Percentiles rank a stretch among this genome's conserved stretches.
phyloP scores from a whole-genome alignment of 2,329 filamentous ascomycete species.

The Diaporthe capsici region DNA sequence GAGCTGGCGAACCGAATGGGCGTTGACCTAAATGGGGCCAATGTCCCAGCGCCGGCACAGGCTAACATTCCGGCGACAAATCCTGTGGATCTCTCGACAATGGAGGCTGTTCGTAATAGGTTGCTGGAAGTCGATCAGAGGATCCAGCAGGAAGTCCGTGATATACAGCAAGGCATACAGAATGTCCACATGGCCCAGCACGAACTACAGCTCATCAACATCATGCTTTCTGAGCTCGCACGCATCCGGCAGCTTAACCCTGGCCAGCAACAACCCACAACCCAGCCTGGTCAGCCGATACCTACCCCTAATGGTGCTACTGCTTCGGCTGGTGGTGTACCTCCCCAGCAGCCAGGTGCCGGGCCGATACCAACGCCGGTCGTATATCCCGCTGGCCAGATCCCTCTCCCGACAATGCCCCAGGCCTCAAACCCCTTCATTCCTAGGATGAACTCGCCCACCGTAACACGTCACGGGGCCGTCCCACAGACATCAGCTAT shows the following conservation, averaged over 20 bases:
- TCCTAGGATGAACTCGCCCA: conserved; percentile 56
- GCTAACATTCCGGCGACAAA: conserved; percentile 40
- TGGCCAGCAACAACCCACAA: conserved; percentile 43
- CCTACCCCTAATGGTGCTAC: conserved; percentile 34
- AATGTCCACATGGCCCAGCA: conserved; percentile 74
- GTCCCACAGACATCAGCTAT: conserved; percentile 64
- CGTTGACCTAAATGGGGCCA: conserved; percentile 53
- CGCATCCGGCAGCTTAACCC: conserved; percentile 71
- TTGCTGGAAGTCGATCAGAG: conserved; percentile 77
- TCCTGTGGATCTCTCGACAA: conserved; percentile 41
- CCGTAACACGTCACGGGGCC: conserved; percentile 64
- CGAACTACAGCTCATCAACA: conserved; percentile 77
- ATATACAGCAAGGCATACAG: conserved; percentile 75
- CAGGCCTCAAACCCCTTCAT: conserved; percentile 43
- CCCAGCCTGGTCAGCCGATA: conserved; percentile 19
- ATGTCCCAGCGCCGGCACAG: conserved; percentile 41
- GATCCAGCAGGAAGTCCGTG: conserved; percentile 75
- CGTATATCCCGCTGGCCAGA: conserved; percentile 44
- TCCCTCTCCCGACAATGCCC: conserved; percentile 39
- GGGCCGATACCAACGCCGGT: conserved; percentile 40
- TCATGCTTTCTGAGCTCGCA: conserved; percentile 76
- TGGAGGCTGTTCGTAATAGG: conserved; percentile 67
- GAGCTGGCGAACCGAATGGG: conserved; percentile 77
- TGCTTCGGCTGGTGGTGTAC: not conserved
- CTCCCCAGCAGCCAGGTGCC: conserved; percentile 19